phyloP scores from a whole-genome alignment of 768 basidiomycete species.

The Lactarius trivialis region DNA sequence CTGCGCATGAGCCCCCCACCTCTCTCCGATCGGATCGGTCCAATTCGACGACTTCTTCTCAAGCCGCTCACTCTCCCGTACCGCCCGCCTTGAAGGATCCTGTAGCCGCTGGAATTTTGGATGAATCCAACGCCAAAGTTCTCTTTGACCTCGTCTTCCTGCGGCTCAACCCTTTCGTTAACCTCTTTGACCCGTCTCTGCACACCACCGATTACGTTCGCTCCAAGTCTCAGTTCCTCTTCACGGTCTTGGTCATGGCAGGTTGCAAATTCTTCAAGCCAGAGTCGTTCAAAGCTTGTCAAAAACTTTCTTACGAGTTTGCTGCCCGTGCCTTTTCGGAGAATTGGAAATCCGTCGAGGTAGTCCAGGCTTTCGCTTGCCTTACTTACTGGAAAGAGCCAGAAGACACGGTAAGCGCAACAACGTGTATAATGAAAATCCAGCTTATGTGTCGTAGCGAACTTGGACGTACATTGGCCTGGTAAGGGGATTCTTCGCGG shows the following conservation, averaged over 20 bases:
- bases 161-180: constrained; percentile 84
- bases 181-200: constrained; percentile 80
- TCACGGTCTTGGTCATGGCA: constrained; percentile 78
- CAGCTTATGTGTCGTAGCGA: constrained; percentile 38
- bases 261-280: constrained; percentile 80
- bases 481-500: constrained; percentile 36
- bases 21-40: constrained; percentile 33
- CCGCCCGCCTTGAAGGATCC: constrained; percentile 51
- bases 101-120: constrained; percentile 61
- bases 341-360: constrained; percentile 75
- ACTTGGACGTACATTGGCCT: constrained; percentile 89
- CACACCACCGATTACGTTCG: constrained; percentile 80
- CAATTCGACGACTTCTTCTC: constrained; percentile 26
- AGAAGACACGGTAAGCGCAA: constrained; percentile 61
- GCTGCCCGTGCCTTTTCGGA: constrained; percentile 74
- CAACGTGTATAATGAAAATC: constrained; percentile 1
- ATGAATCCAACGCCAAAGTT: constrained; percentile 60
- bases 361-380: constrained; percentile 84
- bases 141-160: constrained; percentile 76
- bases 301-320: constrained; percentile 65
- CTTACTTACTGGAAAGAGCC: constrained; percentile 88
- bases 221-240: constrained; percentile 71
- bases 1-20: constrained; percentile 43
- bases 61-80: constrained; percentile 6
- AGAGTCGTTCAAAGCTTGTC: constrained; percentile 57